Evolutionary conservation across 179 eudicot species (phyloP), one percentile per base, ranked within the genome.

Genomic region (Nepenthes alata): DNA sequence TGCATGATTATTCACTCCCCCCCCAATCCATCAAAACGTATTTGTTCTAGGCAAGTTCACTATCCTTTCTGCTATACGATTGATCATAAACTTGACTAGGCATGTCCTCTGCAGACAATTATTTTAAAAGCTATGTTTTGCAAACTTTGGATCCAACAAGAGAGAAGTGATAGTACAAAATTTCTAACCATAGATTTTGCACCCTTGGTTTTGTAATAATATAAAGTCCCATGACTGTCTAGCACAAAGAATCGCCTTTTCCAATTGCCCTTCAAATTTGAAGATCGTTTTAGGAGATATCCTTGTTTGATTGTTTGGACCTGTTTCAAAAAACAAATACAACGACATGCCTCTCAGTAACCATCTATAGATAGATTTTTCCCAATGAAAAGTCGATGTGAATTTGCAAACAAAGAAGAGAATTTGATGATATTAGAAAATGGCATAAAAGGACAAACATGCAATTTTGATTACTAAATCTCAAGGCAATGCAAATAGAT

Each of bases 171-270:
- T 36, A 37, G 35, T n/a, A 14, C 13, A 36, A 62, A 56, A 64
- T 38, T 57, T 63, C 87, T 78, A 85, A 87, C 97, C 84, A 58
- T 70, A 66, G 76, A 63, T 74, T 83, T 84, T 57, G 74, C 70
- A 65, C 82, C 88, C 75, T 80, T 80, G 67, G 63, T 71, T 71
- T 80, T 67, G 63, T 74, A 64, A 73, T 81, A 80, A 60, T 71
- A 82, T 45, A 84, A 74, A 63, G 78, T 71, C 63, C 89, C 89
- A 58, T 71, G 84, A 69, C 84, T 74, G 81, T 84, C 86, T 6
- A 84, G 89, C 67, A 84, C 87, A 76, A 84, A 84, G 70, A 82
- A 84, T 54, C 83, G 82, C 69, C 89, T 79, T 73, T 82, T 84
- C 86, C 86, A 82, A 73, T 84, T 70, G 10, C 81, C 84, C 65